Evolutionary conservation across 345 rosid species (phyloP).

Genomic region (Hypericum perforatum): DNA sequence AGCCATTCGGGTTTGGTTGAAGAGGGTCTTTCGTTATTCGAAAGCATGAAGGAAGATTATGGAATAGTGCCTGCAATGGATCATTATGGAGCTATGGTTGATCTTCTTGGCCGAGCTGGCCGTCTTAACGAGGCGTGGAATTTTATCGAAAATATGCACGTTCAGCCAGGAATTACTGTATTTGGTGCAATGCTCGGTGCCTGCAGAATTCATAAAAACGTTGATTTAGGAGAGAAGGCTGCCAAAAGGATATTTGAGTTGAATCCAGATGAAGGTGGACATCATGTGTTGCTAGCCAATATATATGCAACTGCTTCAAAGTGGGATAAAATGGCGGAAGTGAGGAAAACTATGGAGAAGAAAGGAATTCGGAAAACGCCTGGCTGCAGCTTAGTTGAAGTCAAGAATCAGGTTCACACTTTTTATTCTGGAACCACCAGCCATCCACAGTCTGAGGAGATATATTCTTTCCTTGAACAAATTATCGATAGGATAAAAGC

Average conservation of each 20-base stretch:
- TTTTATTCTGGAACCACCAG: conserved; percentile 21
- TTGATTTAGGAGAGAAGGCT: conserved; percentile 19
- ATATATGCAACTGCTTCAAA: conserved; percentile 20
- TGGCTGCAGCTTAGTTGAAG: conserved; percentile 24
- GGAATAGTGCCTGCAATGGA: conserved; percentile 22
- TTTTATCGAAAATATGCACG: conserved; percentile 24
- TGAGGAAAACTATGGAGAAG: conserved; percentile 20
- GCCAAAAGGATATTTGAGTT: conserved; percentile 16
- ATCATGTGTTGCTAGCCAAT: conserved; percentile 24
- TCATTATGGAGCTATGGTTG: conserved; percentile 26
- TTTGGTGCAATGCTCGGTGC: conserved; percentile 28
- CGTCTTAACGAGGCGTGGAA: conserved; percentile 22
- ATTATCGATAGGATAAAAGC: conserved; percentile 20
- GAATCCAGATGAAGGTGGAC: conserved; percentile 24
- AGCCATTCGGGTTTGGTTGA: conserved; percentile 26
- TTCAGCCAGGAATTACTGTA: conserved; percentile 22
- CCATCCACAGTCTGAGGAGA: conserved; percentile 18
- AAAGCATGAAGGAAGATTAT: conserved; percentile 18
- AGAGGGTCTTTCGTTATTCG: conserved; percentile 15
- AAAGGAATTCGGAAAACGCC: conserved; percentile 25
- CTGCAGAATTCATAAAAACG: conserved; percentile 26
- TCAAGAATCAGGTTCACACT: conserved; percentile 18
- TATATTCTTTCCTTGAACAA: conserved; percentile 17
- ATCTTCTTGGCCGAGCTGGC: conserved; percentile 29
- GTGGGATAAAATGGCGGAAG: conserved; percentile 25